These are phyloP conservation scores for Kodamaea ohmeri DNA, from an alignment of 1,139 yeast species.

Conservation along the genomic window DNA sequence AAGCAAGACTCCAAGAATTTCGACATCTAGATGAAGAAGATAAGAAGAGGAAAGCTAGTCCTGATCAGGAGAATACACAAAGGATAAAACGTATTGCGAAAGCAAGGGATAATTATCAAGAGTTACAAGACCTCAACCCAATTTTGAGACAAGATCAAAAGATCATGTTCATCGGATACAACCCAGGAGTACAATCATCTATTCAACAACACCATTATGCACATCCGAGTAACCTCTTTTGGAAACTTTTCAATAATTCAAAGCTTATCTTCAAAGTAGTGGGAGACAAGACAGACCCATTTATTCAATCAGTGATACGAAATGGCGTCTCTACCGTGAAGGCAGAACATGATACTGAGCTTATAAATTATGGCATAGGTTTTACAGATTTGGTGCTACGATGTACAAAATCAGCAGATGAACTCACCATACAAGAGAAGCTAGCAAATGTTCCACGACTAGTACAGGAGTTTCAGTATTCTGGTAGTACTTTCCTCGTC, in stretches of 20 bases:
- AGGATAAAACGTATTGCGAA: background rate
- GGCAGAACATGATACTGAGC: constrained; percentile 43
- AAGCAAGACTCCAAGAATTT: constrained; percentile 6
- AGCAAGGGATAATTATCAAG: background rate
- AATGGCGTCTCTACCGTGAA: constrained; percentile 19
- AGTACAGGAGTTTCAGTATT: constrained; percentile 39
- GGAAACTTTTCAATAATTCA: constrained; percentile 62
- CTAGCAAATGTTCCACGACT: constrained; percentile 53
- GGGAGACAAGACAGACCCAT: constrained; percentile 14
- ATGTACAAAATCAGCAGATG: constrained; percentile 60
- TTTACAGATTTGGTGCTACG: constrained; percentile 70
- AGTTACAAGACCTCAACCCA: constrained; percentile 9
- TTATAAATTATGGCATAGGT: constrained; percentile 53
- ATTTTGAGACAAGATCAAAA: constrained; percentile 21
- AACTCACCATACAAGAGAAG: constrained; percentile 54
- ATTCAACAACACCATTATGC: constrained; percentile 70
- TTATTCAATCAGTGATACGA: constrained; percentile 13
- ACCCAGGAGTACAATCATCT: constrained; percentile 71
- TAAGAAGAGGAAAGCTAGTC: constrained; percentile 1
- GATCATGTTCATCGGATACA: constrained; percentile 68
- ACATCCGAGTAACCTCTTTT: constrained; percentile 65
- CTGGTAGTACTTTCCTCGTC: constrained; percentile 46
- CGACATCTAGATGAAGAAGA: constrained; percentile 7
- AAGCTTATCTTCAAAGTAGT: constrained; percentile 35
- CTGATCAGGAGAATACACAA: background rate